phyloP scores from a whole-genome alignment of 129 eudicot species.

The Chrysanthemum lavandulifolium region DNA sequence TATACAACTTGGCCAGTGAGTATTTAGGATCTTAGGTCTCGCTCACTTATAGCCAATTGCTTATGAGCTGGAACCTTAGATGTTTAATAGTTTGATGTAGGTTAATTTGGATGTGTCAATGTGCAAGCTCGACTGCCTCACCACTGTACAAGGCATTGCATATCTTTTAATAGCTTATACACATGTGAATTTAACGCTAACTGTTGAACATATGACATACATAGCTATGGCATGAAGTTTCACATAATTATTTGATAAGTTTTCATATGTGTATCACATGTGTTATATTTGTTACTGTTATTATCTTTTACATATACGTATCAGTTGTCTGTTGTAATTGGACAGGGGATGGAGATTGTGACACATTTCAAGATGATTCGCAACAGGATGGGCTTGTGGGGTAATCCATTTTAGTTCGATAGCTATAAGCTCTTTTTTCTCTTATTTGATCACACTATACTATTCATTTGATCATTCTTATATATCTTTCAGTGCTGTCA shows the following conservation, averaged over 20 bases:
- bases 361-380: constrained; percentile 23
- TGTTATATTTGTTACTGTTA: constrained; percentile 7
- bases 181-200: neutral
- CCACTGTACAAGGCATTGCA: neutral
- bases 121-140: neutral
- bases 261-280: neutral
- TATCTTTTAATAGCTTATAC: neutral
- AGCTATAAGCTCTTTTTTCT: neutral
- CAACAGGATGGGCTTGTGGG: constrained; percentile 68
- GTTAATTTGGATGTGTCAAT: neutral
- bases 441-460: constrained; percentile 3
- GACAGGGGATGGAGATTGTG: constrained; percentile 49
- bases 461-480: constrained; percentile 15
- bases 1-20: no score
- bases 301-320: neutral
- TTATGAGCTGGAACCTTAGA: no score
- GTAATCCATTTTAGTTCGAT: constrained; percentile 34
- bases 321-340: constrained; percentile 24
- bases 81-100: no score
- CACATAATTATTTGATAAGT: neutral
- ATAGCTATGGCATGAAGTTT: neutral
- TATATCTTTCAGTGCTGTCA: constrained; percentile 55
- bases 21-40: no score
- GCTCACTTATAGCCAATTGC: no score
- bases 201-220: neutral